Evolutionary conservation across 257 asterid species (phyloP), one percentile per base, ranked within the genome.

Genomic region (Rauvolfia tetraphylla): DNA sequence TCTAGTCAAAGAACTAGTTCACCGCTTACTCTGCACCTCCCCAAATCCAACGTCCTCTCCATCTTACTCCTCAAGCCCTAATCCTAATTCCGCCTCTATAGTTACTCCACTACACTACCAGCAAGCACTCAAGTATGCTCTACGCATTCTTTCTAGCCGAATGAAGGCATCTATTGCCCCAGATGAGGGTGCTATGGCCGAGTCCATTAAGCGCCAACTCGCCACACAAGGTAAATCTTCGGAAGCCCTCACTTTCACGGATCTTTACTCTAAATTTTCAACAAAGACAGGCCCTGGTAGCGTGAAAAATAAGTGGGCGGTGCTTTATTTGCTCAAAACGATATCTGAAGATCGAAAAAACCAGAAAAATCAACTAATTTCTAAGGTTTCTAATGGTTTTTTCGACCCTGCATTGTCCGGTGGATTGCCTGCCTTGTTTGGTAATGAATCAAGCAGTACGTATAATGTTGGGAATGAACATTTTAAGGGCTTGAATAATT

Each of bases 211-310:
- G 84, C 88, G 98, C 65, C 89, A 87, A 48, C 91, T 95, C 75
- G 99, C 97, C 80, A 93, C 95, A 23, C 83, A 90, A 44, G 99
- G 99, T 88, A 95, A 95, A 88, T 90, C 99, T 74, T 89, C 97
- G 79, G 91, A 91, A 82, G 99, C 97, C 84, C 94, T 95, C 67
- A 89, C 90, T 63, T 95, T 95, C 63, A 85, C 97, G 46, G 99
- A 95, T 84, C 86, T 93, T 1, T 90, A 84, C 78, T 27, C 97
- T 17, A 89, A 95, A 69, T 88, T 95, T 68, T 86, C 96, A 31
- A 79, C 77, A 33, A 93, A 83, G 85, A 85, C 78, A 13, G 97
- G 97, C 22, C 91, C 94, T 2, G 99, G 99, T 7, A 85, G 94
- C 57, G 92, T 93, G 13, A 84, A 78, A 46, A 91, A 91, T 73